Percentiles rank a stretch among this genome's conserved stretches.
These are phyloP conservation scores for Lyophyllum decastes DNA, from an alignment of 768 basidiomycete species.

Conservation along the genomic window DNA sequence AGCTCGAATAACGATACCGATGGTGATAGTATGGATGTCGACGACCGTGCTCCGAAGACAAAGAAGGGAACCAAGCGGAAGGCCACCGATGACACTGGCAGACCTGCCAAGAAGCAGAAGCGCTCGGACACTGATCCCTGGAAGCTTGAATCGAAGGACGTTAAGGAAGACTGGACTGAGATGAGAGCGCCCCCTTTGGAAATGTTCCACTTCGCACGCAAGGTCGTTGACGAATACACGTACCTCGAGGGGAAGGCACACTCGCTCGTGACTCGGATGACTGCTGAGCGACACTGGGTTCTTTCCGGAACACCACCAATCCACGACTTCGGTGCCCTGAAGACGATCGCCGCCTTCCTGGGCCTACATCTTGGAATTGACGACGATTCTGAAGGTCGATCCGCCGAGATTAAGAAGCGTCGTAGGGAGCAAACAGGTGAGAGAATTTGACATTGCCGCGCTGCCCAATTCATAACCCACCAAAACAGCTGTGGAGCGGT, in stretches of 20 bases:
- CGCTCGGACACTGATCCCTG: slow-evolving; percentile 74
- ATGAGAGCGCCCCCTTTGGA: slow-evolving; percentile 87
- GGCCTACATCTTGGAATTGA: slow-evolving; percentile 90
- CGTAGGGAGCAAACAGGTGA: slow-evolving; percentile 82
- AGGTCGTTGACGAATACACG: slow-evolving; percentile 94
- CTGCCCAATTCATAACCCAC: slow-evolving; percentile 6
- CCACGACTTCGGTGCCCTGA: slow-evolving; percentile 86
- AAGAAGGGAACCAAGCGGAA: slow-evolving; percentile 41
- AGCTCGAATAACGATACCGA: slow-evolving; percentile 25
- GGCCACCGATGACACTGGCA: slow-evolving; percentile 36
- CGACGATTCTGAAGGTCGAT: slow-evolving; percentile 82
- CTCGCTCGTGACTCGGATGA: slow-evolving; percentile 73
- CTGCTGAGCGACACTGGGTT: slow-evolving; percentile 86
- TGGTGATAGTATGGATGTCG: slow-evolving; percentile 61
- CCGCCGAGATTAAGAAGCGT: slow-evolving; percentile 76
- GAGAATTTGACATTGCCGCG: slow-evolving; percentile 9
- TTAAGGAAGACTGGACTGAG: slow-evolving; percentile 72
- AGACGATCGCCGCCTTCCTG: slow-evolving; percentile 88
- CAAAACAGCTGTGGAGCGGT: slow-evolving; percentile 77
- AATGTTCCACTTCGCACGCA: slow-evolving; percentile 89
- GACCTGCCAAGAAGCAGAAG: slow-evolving; percentile 58
- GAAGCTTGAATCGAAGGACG: slow-evolving; percentile 64
- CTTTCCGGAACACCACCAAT: slow-evolving; percentile 96
- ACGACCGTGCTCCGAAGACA: slow-evolving; percentile 38
- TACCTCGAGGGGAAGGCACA: slow-evolving; percentile 84